These are phyloP conservation scores for Globisporangium cederbergense DNA, from an alignment of 352 stramenopile genomes.

Conservation along the genomic window DNA sequence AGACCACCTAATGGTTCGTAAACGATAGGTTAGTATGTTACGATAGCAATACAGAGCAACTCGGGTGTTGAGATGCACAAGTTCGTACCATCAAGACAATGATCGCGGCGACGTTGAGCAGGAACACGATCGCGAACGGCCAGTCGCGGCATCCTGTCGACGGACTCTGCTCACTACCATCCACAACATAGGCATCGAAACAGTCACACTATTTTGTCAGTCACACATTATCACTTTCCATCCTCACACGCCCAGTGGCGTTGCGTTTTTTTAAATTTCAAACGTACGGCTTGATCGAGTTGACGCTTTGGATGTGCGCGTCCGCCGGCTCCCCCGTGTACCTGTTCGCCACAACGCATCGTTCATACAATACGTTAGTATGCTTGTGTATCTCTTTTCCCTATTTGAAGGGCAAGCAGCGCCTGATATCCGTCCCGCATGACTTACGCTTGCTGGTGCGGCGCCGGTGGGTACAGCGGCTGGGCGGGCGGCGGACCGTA, in stretches of 20 bases:
- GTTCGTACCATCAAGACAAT: conserved; percentile 44
- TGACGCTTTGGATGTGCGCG: conserved; percentile 41
- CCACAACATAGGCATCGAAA: background rate
- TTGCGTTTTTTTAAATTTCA: conserved; percentile 12
- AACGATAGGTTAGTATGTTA: background rate
- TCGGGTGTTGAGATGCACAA: background rate
- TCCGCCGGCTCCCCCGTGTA: conserved; percentile 33
- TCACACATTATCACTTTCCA: background rate
- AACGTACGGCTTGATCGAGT: conserved; percentile 68
- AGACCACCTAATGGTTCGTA: conserved; percentile 29
- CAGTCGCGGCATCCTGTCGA: conserved; percentile 59
- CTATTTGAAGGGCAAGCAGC: background rate
- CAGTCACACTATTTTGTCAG: background rate
- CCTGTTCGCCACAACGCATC: conserved; percentile 12
- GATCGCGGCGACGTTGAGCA: conserved; percentile 75
- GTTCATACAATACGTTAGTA: background rate
- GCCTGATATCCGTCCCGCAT: background rate
- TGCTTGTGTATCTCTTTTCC: background rate
- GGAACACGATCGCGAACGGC: conserved; percentile 78
- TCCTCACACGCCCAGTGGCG: background rate
- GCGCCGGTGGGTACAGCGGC: conserved; percentile 16
- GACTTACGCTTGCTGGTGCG: conserved; percentile 18
- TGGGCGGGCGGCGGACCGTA: conserved; percentile 13
- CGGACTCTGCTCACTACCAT: conserved; percentile 27
- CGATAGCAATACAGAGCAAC: background rate